Percentiles rank a stretch among this genome's conserved stretches.
Evolutionary conservation across 306 rosid species (phyloP).

Genomic region (Abrus pulchellus): DNA sequence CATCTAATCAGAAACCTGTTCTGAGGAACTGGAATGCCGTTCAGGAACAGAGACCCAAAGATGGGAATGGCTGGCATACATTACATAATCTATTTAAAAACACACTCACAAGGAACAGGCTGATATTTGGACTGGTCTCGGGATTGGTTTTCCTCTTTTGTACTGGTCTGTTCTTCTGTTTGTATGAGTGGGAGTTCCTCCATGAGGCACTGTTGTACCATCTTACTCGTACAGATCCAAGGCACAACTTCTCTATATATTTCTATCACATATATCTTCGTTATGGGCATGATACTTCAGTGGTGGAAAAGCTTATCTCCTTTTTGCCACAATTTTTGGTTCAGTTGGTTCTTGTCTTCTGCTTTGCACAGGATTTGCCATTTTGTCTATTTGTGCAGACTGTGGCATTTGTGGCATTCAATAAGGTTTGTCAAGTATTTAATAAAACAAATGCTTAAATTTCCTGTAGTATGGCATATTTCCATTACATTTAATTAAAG

Average conservation of each 20-base stretch:
- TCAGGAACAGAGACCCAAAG: conserved; percentile 54
- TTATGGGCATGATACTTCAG: conserved; percentile 62
- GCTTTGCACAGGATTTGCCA: conserved; percentile 81
- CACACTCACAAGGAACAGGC: conserved; percentile 68
- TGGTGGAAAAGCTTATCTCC: conserved; percentile 84
- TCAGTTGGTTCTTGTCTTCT: conserved; percentile 76
- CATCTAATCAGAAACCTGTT: conserved; percentile 65
- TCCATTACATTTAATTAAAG: background rate
- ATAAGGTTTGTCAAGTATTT: conserved; percentile 65
- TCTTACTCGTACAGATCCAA: conserved; percentile 91
- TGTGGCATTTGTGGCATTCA: conserved; percentile 89
- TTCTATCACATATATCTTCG: conserved; percentile 93
- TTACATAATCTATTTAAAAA: conserved; percentile 59
- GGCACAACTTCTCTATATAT: conserved; percentile 92
- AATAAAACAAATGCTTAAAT: conserved; percentile 28
- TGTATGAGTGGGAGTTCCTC: conserved; percentile 89
- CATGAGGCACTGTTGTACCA: conserved; percentile 88
- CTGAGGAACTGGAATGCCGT: conserved; percentile 68
- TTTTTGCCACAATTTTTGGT: conserved; percentile 88
- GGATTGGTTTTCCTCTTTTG: conserved; percentile 71
- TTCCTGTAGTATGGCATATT: conserved; percentile 1
- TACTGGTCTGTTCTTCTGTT: conserved; percentile 71
- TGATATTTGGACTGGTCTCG: conserved; percentile 78
- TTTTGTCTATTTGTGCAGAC: conserved; percentile 87
- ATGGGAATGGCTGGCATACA: conserved; percentile 42